Base-by-base conservation (phyloP, 1,284 basidiomycete species). In the Malassezia globosa region DNA sequence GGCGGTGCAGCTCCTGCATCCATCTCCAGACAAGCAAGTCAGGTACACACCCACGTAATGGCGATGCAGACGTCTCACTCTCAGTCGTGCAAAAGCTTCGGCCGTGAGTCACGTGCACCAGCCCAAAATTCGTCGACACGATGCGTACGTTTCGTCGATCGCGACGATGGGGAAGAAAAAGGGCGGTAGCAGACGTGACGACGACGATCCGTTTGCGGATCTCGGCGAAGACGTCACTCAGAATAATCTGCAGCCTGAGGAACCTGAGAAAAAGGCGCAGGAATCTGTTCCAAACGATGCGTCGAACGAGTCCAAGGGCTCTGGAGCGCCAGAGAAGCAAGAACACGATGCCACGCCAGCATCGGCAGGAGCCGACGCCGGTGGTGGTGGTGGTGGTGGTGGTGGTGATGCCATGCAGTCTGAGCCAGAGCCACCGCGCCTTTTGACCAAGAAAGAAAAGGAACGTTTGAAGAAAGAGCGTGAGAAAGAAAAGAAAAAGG, bases 381-480 rank as follows among this genome's bases (percentile, higher is more conserved):
- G 39, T 54, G 21, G 55, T 55, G 11, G 53, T 35, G 10, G 37
- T 48, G 11, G 58, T n/a, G n/a, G n/a, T 56, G 16, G 58, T 56
- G n/a, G 56, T 55, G 22, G 53, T 55, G 45, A 27, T 27, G 10
- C 37, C 34, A n/a, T 43, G 40, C 14, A 43, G 40, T 19, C 16
- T 42, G n/a, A n/a, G 11, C 24, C 14, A 3, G 54, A 59, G 14
- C 21, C 49, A 16, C 45, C 50, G 5, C 36, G 37, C 51, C 58
- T 69, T 22, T 54, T 69, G 27, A 61, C 64, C 22, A 69, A 69
- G 55, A 69, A 69, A 50, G 67, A 69, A 46, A 69, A 69, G 54
- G 67, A 69, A 55, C 63, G 63, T 40, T 54, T 69, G 36, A 69
- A 69, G 37, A 69, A 69, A 54, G 67, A 69, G 48, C 66, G 62